Percentiles rank a stretch among this genome's conserved stretches.
Conservation (phyloP, 208 protist genomes). For the Crithidia thermophila region DNA sequence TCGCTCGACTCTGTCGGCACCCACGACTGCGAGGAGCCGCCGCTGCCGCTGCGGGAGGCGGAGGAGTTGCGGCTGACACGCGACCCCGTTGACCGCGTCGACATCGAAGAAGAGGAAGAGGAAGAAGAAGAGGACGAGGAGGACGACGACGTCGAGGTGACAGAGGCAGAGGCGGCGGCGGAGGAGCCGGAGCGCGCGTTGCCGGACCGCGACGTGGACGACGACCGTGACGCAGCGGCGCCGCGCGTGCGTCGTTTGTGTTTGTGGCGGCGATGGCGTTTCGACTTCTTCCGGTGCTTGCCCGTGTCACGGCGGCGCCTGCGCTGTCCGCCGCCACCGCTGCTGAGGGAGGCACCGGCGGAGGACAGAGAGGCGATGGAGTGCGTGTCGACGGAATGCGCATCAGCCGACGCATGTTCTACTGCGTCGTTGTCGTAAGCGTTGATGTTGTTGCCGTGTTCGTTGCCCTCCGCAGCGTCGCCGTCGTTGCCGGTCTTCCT, state of each 20-base stretch:
- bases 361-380: neutral
- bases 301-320: too few species aligned
- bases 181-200: neutral
- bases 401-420: neutral
- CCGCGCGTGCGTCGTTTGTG: neutral
- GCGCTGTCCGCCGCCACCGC: too few species aligned
- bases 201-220: too few species aligned
- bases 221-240: too few species aligned
- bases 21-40: constrained; percentile 27
- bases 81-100: constrained; percentile 9
- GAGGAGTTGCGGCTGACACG: neutral
- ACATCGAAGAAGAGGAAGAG: constrained; percentile 8
- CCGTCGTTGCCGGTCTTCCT: too few species aligned
- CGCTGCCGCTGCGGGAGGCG: neutral
- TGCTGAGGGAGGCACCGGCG: neutral
- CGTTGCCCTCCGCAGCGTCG: too few species aligned
- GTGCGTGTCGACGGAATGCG: neutral
- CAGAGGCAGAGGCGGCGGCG: neutral
- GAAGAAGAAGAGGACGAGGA: constrained; percentile 8
- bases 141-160: constrained; percentile 1
- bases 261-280: neutral
- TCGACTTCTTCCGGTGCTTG: neutral
- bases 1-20: constrained; percentile 34
- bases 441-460: neutral
- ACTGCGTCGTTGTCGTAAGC: too few species aligned